These are phyloP conservation scores for Cicer bijugum DNA, from an alignment of 306 rosid species.

Conservation along the genomic window DNA sequence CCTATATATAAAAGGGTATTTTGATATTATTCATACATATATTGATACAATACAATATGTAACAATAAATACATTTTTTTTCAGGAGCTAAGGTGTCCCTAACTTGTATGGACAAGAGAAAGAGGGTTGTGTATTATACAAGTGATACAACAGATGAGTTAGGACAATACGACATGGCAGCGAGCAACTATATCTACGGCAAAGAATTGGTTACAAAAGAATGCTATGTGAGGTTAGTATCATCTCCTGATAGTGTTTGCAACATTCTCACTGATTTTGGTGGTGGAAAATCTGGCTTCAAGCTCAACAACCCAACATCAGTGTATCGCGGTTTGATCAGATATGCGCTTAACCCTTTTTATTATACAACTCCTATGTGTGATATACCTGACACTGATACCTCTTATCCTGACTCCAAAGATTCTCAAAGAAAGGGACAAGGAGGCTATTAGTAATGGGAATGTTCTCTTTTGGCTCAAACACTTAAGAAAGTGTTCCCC, in stretches of 20 bases:
- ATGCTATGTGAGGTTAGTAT: slow-evolving; percentile 70
- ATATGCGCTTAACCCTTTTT: slow-evolving; percentile 58
- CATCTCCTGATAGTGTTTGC: slow-evolving; percentile 75
- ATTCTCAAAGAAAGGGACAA: slow-evolving; percentile 17
- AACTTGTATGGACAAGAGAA: slow-evolving; percentile 74
- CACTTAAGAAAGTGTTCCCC: neutral
- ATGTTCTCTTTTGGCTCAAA: neutral
- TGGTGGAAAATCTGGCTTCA: slow-evolving; percentile 62
- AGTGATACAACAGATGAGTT: slow-evolving; percentile 73
- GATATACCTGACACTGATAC: slow-evolving; percentile 63
- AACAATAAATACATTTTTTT: too few species aligned
- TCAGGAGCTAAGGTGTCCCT: slow-evolving; percentile 70
- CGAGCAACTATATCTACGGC: slow-evolving; percentile 47
- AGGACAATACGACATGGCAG: slow-evolving; percentile 62
- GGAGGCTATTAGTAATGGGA: slow-evolving; percentile 41
- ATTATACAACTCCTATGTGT: slow-evolving; percentile 73
- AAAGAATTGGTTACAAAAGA: slow-evolving; percentile 55
- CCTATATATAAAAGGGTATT: too few species aligned
- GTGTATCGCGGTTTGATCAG: slow-evolving; percentile 56
- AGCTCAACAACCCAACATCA: slow-evolving; percentile 52
- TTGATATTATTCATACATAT: too few species aligned
- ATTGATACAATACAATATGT: too few species aligned
- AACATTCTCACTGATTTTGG: slow-evolving; percentile 70
- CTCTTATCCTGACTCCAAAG: slow-evolving; percentile 20
- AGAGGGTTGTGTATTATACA: slow-evolving; percentile 59